phyloP scores from a whole-genome alignment of 345 rosid genomes.

The Melaleuca quinquenervia region DNA sequence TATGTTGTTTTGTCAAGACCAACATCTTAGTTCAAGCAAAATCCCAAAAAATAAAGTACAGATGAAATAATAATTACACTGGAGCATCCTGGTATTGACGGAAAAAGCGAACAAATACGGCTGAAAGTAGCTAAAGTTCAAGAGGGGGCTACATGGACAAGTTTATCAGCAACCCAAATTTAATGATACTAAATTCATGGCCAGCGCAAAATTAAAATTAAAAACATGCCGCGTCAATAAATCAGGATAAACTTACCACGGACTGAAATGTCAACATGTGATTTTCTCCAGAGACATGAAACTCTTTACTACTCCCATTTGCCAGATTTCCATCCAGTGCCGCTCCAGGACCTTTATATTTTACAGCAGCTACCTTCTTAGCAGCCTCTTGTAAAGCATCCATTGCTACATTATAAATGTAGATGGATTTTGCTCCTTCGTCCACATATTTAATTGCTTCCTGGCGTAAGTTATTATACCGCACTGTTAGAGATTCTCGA shows the following conservation, averaged over 20 bases:
- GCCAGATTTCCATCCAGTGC: conserved; percentile 9
- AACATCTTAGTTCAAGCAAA: background rate
- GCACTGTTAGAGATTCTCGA: conserved; percentile 41
- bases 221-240: background rate
- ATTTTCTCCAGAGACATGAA: conserved; percentile 25
- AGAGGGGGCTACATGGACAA: background rate
- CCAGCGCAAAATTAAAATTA: background rate
- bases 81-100: background rate
- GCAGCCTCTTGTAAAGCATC: conserved; percentile 61
- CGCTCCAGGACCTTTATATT: conserved; percentile 28
- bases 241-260: conserved; percentile 26
- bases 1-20: background rate
- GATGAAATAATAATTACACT: background rate
- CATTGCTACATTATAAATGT: conserved; percentile 61
- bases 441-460: conserved; percentile 70
- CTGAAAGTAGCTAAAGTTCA: background rate
- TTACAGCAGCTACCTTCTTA: conserved; percentile 45
- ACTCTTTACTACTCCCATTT: conserved; percentile 33
- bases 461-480: conserved; percentile 59
- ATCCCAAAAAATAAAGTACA: background rate
- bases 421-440: conserved; percentile 72
- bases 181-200: background rate
- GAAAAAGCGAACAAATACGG: background rate
- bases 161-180: background rate
- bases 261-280: conserved; percentile 21